Percentiles rank a stretch among this genome's conserved stretches.
Evolutionary conservation across 2,329 filamentous ascomycete species (phyloP).

Genomic region (Capronia americana): DNA sequence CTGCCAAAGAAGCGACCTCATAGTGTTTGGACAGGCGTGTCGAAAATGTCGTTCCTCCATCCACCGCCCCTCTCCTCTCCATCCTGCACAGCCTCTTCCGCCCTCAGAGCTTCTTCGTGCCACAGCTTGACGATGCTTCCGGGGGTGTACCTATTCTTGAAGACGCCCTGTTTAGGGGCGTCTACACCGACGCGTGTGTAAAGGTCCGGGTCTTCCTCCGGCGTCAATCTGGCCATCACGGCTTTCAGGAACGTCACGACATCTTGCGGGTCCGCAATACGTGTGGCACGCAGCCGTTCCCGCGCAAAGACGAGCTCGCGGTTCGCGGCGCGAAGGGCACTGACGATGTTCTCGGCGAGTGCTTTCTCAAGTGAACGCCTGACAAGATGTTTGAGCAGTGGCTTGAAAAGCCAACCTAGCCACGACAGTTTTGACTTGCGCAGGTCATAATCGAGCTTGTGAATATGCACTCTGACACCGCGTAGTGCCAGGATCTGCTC

Average conservation of each 20-base stretch:
- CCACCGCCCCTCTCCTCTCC: slow-evolving; percentile 66
- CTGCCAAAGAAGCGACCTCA: not conserved
- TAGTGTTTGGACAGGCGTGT: slow-evolving; percentile 41
- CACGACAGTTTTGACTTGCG: slow-evolving; percentile 77
- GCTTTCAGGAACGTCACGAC: slow-evolving; percentile 82
- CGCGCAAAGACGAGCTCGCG: slow-evolving; percentile 85
- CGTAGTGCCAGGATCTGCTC: slow-evolving; percentile 82
- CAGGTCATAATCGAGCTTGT: slow-evolving; percentile 82
- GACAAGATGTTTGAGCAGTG: slow-evolving; percentile 79
- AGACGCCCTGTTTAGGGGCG: slow-evolving; percentile 67
- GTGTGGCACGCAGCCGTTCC: slow-evolving; percentile 82
- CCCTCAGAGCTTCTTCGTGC: slow-evolving; percentile 76
- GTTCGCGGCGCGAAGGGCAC: slow-evolving; percentile 75
- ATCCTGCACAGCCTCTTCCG: slow-evolving; percentile 76
- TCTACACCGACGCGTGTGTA: slow-evolving; percentile 75
- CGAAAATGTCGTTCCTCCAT: slow-evolving; percentile 88
- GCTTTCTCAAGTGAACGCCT: slow-evolving; percentile 80
- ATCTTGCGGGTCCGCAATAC: slow-evolving; percentile 80
- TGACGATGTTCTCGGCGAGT: slow-evolving; percentile 73
- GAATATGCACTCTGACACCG: slow-evolving; percentile 78
- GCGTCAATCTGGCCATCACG: slow-evolving; percentile 75
- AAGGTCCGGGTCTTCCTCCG: slow-evolving; percentile 75
- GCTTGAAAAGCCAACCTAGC: slow-evolving; percentile 82
- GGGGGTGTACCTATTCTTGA: slow-evolving; percentile 84
- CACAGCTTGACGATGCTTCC: slow-evolving; percentile 89